Base-by-base conservation (phyloP, 2,329 filamentous ascomycete species). In the Tolypocladium album region DNA sequence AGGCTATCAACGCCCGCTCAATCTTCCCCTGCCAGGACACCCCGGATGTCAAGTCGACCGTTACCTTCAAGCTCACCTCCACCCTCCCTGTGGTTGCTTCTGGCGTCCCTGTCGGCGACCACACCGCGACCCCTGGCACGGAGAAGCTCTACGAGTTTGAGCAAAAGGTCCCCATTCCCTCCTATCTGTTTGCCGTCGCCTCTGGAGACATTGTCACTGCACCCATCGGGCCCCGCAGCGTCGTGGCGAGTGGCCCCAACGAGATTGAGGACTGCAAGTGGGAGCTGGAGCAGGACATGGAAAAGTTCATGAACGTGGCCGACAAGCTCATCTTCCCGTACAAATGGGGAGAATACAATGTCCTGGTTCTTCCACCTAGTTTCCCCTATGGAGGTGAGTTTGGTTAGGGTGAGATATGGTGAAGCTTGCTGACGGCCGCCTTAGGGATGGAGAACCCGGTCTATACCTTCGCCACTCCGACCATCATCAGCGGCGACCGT, bases 1-100 rank as follows among this genome's bases (percentile, higher is more conserved):
- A 99, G 79, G 92, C 93, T 59, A 97, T 97, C 69, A 92, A 97
- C 69, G 91, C 90, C 52, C 87, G 94, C 62, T 96, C 92, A 56
- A 84, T 97, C 62, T 96, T 97, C 74, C 94, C 94, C 8, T 97
- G 93, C 75, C 93, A 97, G 77, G 94, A 99, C 71, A 97, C 94
- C 0, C 94, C 94, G 3, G 93, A 97, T 72, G 89, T 97, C 68
- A 99, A 99, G 79, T 92, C 90, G n/a, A 95, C 92, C 1, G 92
- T 92, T 75, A 86, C 87, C 63, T 97, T 97, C 78, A 89, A 88
- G 69, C 88, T 99, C 69, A 87, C 86, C 34, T 97, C 92, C 31
- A 86, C 88, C 6, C 82, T 96, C 17, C 91, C 92, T 0, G 92
- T 97, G n/a, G 85, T 97, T 60, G 92, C 93, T 39, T 96, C 91